A percentile compares a stretch with the other conserved stretches of the same genome.
These are phyloP conservation scores for Camelina laxa DNA, from an alignment of 345 rosid genomes.

Conservation along the genomic window DNA sequence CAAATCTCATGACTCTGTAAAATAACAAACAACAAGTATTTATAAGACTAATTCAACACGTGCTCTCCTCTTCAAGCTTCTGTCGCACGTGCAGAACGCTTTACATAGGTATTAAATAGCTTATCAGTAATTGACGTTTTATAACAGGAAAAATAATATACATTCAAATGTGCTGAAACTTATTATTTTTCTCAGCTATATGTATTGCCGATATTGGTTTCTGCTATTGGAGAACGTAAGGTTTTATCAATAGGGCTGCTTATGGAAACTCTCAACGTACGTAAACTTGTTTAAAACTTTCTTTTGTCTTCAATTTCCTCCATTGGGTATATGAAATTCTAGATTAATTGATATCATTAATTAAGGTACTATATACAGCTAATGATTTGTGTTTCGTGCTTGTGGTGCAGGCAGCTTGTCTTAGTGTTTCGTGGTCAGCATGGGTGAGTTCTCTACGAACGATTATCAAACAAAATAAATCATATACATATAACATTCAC, in stretches of 20 bases:
- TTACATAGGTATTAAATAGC: no score
- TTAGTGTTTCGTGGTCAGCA: slow-evolving; percentile 70
- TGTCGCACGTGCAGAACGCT: no score
- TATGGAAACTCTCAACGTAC: slow-evolving; percentile 47
- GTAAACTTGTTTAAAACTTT: slow-evolving; percentile 13
- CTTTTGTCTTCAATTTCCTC: background rate
- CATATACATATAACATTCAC: background rate
- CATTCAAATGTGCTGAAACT: background rate
- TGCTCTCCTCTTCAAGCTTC: no score
- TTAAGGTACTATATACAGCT: background rate
- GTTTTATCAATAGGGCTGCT: slow-evolving; percentile 73
- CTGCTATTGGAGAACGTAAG: slow-evolving; percentile 61
- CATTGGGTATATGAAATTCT: background rate
- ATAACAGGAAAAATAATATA: no score
- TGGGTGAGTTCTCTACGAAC: slow-evolving; percentile 59
- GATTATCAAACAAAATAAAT: background rate
- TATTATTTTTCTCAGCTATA: slow-evolving; percentile 55
- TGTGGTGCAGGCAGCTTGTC: slow-evolving; percentile 60
- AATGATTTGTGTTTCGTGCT: background rate
- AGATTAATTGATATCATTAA: background rate
- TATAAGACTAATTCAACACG: no score
- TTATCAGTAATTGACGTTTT: no score
- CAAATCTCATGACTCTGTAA: no score
- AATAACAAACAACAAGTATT: no score
- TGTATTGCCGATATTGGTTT: slow-evolving; percentile 62